Evolutionary conservation across 2,329 filamentous ascomycete genomes (phyloP).

Genomic region (Aspergillus fumigatiaffinis): DNA sequence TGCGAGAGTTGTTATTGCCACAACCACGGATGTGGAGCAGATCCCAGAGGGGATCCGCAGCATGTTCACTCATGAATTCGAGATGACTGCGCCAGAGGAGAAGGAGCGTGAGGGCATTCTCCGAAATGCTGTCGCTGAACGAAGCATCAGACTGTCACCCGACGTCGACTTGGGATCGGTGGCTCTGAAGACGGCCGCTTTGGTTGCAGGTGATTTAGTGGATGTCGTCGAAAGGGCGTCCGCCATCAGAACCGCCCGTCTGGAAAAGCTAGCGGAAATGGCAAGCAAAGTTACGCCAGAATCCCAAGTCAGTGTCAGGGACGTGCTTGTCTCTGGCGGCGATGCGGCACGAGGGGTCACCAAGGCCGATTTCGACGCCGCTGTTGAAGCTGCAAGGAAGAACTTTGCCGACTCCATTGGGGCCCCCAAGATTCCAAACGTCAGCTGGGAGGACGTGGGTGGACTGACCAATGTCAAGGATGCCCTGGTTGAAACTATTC

Average conservation of each 20-base stretch:
- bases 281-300: conserved; percentile 26
- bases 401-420: conserved; percentile 98
- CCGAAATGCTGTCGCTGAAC: conserved; percentile 69
- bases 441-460: conserved; percentile 93
- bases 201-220: conserved; percentile 89
- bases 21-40: conserved; percentile 92
- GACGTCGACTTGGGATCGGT: conserved; percentile 81
- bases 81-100: conserved; percentile 90
- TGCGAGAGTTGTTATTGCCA: conserved; percentile 80
- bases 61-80: conserved; percentile 91
- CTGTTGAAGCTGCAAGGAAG: conserved; percentile 91
- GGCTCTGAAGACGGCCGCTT: conserved; percentile 89
- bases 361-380: conserved; percentile 81
- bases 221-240: conserved; percentile 90
- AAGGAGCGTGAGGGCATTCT: conserved; percentile 86
- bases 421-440: conserved; percentile 95
- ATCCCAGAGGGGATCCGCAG: conserved; percentile 85
- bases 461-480: conserved; percentile 92
- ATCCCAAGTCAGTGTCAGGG: conserved; percentile 61
- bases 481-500: conserved; percentile 94
- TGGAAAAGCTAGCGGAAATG: conserved; percentile 64
- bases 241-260: conserved; percentile 68
- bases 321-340: conserved; percentile 86
- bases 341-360: conserved; percentile 73
- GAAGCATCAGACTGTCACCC: conserved; percentile 70